Conservation (phyloP, 2,329 filamentous ascomycete genomes). For the Alternaria brassicicola region DNA sequence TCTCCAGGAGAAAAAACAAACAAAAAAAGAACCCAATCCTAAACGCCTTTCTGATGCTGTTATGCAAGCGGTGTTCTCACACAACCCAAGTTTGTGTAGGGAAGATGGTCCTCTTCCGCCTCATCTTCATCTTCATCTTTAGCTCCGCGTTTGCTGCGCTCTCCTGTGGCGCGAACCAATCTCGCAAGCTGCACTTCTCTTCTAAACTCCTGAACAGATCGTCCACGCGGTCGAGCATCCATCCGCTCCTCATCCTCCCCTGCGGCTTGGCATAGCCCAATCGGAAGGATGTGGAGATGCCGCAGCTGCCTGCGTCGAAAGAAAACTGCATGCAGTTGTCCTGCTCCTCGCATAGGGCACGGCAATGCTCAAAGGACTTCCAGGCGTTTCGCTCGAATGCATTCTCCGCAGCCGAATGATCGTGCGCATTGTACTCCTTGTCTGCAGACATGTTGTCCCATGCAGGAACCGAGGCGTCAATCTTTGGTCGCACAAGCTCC, state of each 20-base stretch:
- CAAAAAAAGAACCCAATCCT: not conserved
- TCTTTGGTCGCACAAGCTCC: conserved; percentile 41
- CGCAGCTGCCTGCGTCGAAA: conserved; percentile 42
- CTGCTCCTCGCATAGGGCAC: conserved; percentile 42
- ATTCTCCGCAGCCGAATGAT: conserved; percentile 29
- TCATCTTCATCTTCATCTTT: conserved; percentile 28
- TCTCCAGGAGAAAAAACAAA: conserved; percentile 4
- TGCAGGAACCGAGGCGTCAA: conserved; percentile 25
- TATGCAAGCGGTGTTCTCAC: not conserved
- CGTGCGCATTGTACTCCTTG: conserved; percentile 45
- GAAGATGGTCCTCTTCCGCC: conserved; percentile 14
- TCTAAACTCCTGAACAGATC: conserved; percentile 41
- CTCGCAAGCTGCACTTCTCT: conserved; percentile 38
- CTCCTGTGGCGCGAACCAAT: conserved; percentile 43
- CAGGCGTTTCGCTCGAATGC: conserved; percentile 41
- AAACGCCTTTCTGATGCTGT: not conserved
- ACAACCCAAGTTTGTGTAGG: too few species aligned
- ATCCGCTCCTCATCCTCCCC: conserved; percentile 38
- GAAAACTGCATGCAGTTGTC: conserved; percentile 45
- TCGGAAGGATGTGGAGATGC: conserved; percentile 36
- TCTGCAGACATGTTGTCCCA: conserved; percentile 49
- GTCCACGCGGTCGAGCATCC: conserved; percentile 47
- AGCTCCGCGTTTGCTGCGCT: conserved; percentile 20
- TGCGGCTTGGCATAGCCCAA: conserved; percentile 41
- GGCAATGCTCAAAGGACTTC: conserved; percentile 46